Evolutionary conservation across 768 basidiomycete species (phyloP).

Genomic region (Lactifluus pinguis): DNA sequence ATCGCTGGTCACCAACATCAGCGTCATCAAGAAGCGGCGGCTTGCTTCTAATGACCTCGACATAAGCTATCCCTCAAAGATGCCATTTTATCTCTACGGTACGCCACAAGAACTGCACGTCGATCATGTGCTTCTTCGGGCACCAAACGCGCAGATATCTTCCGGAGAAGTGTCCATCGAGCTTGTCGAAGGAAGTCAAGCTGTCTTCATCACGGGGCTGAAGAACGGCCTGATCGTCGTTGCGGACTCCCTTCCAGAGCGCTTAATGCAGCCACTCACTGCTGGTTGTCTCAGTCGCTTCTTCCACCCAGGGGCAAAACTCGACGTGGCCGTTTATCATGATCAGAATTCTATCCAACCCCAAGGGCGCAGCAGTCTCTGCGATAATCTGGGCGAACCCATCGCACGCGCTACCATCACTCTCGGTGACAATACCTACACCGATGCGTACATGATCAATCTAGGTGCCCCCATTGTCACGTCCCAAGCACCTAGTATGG

Average conservation of each 20-base stretch:
- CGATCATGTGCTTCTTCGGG: slow-evolving; percentile 27
- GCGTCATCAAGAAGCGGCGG: slow-evolving; percentile 26
- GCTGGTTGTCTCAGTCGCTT: not conserved
- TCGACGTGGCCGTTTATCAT: slow-evolving; percentile 12
- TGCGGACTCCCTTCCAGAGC: slow-evolving; percentile 17
- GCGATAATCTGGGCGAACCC: slow-evolving; percentile 1
- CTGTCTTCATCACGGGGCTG: slow-evolving; percentile 9
- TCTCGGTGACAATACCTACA: slow-evolving; percentile 13
- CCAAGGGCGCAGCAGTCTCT: slow-evolving; percentile 15
- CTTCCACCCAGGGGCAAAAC: slow-evolving; percentile 13
- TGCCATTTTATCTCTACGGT: slow-evolving; percentile 37
- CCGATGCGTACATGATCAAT: slow-evolving; percentile 16
- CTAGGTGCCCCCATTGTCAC: not conserved
- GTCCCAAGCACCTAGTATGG: not conserved
- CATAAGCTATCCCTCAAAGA: slow-evolving; percentile 25
- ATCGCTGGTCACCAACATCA: slow-evolving; percentile 23
- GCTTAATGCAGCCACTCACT: slow-evolving; percentile 19
- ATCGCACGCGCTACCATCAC: slow-evolving; percentile 18
- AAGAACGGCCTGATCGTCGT: slow-evolving; percentile 15
- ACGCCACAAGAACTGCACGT: slow-evolving; percentile 25
- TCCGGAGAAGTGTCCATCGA: slow-evolving; percentile 17
- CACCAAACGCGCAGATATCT: slow-evolving; percentile 21
- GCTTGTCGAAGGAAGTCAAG: slow-evolving; percentile 3
- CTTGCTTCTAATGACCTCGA: slow-evolving; percentile 26
- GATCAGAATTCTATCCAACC: slow-evolving; percentile 7